These are phyloP conservation scores for Myotisia sp. DNA, from an alignment of 2,329 filamentous ascomycete species.

Conservation along the genomic window DNA sequence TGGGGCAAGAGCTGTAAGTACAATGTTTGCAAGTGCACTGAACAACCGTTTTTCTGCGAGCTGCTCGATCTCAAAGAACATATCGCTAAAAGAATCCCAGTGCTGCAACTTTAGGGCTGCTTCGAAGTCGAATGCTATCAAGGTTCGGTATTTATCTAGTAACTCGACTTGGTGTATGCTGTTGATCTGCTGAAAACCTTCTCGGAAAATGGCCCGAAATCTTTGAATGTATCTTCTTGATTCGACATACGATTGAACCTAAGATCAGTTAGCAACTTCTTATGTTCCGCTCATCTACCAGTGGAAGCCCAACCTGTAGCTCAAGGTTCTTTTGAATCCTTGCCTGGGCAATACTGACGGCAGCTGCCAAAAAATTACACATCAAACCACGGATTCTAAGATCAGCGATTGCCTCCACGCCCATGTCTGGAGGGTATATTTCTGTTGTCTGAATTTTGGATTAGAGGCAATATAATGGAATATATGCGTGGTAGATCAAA, in stretches of 20 bases:
- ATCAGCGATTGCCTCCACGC: conserved; percentile 26
- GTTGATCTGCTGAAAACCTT: conserved; percentile 28
- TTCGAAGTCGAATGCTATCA: conserved; percentile 70
- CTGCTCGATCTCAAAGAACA: conserved; percentile 37
- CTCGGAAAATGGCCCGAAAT: conserved; percentile 40
- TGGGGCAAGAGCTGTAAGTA: conserved; percentile 43
- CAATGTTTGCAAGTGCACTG: conserved; percentile 52
- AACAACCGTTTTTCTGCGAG: conserved; percentile 33
- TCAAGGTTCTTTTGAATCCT: too few species aligned
- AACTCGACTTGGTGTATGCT: conserved; percentile 40
- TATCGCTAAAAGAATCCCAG: conserved; percentile 50
- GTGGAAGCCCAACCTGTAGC: too few species aligned
- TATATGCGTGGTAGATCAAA: conserved; percentile 3
- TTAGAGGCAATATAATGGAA: background rate
- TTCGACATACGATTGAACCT: too few species aligned
- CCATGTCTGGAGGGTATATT: conserved; percentile 19
- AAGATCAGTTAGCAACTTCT: too few species aligned
- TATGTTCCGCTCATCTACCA: too few species aligned
- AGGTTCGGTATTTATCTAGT: conserved; percentile 45
- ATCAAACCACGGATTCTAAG: conserved; percentile 48
- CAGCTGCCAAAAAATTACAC: conserved; percentile 52
- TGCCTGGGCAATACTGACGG: conserved; percentile 34
- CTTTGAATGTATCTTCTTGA: conserved; percentile 45
- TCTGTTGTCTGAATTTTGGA: conserved; percentile 26
- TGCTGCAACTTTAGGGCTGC: conserved; percentile 50